Evolutionary conservation across 495 filamentous ascomycete genomes (phyloP), one percentile per base, ranked within the genome.

Genomic region (Talaromyces liani): DNA sequence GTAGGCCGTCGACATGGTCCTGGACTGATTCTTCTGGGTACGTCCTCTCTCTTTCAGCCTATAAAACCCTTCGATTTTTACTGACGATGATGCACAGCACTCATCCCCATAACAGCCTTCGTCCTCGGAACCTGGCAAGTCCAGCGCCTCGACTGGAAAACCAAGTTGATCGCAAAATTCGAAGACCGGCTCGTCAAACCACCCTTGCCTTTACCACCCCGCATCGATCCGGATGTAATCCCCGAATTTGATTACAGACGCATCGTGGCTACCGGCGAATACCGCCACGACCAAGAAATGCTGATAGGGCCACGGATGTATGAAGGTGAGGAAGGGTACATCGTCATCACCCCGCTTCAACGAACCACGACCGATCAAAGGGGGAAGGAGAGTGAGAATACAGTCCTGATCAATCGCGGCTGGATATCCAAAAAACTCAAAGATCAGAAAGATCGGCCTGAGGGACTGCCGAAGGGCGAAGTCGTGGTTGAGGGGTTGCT

Each of bases 41-140:
- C 41, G 22, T 53, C 34, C 31, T 24, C 16, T 7, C 25, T 22
- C 22, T 24, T 24, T 24, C 22, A 24, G 0, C 1, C 20, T 27
- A 12, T 34, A 16, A 22, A 25, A 31, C 6, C 6, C 29, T 31
- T 7, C 29, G 6, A 31, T 7, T 6, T 53, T 67, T 62, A 67
- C 39, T 60, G 7, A 57, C 58, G 29, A 31, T 1, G 27, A n/a
- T n/a, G 16, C 54, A 31, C 68, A 92, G 92, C 92, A 34, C 72
- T 94, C 53, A 98, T 98, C 65, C 94, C 94, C 39, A 79, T 95
- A 51, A 97, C 92, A 6, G 89, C 94, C 58, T 96, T 98, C 73
- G 79, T 79, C 65, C 87, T 98, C 36, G 94, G 94, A 45, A 90
- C 88, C 49, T 98, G 94, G 94, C 94, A 98, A 70, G 88, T 98